These are phyloP conservation scores for Ophiocordyceps robertsii DNA, from an alignment of 2,329 filamentous ascomycete species.

Conservation along the genomic window DNA sequence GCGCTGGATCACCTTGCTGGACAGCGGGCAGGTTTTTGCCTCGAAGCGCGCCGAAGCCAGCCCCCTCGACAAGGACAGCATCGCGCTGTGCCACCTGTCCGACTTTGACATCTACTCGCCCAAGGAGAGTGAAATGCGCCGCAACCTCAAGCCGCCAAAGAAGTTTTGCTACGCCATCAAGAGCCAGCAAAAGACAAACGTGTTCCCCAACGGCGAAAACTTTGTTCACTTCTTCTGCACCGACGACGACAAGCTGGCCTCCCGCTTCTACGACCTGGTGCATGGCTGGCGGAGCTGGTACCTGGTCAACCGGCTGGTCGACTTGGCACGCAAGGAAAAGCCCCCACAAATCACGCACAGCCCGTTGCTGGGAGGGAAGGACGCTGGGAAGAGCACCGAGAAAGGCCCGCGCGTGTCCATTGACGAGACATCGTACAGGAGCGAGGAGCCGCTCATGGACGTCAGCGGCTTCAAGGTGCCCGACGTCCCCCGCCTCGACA, in stretches of 20 bases:
- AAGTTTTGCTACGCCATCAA: slow-evolving; percentile 79
- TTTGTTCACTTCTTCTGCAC: slow-evolving; percentile 89
- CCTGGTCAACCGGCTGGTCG: slow-evolving; percentile 55
- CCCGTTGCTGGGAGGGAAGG: neutral
- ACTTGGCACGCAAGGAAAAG: slow-evolving; percentile 26
- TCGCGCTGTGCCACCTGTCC: slow-evolving; percentile 68
- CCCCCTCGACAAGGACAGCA: slow-evolving; percentile 48
- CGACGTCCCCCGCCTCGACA: slow-evolving; percentile 1
- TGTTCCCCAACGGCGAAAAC: slow-evolving; percentile 71
- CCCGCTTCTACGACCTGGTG: slow-evolving; percentile 56
- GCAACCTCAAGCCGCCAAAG: slow-evolving; percentile 70
- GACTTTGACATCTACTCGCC: slow-evolving; percentile 88
- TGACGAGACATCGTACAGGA: neutral
- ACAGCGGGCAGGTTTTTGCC: slow-evolving; percentile 57
- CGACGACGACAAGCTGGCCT: slow-evolving; percentile 53
- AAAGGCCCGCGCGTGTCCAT: slow-evolving; percentile 27
- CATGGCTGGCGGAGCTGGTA: slow-evolving; percentile 91
- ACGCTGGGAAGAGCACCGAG: slow-evolving; percentile 3
- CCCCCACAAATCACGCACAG: slow-evolving; percentile 5
- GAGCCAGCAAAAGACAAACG: slow-evolving; percentile 75
- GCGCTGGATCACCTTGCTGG: slow-evolving; percentile 60
- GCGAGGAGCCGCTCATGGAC: slow-evolving; percentile 6
- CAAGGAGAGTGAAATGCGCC: slow-evolving; percentile 51
- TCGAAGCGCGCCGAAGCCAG: slow-evolving; percentile 57
- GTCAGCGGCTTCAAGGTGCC: slow-evolving; percentile 6